These are phyloP conservation scores for Mortierella hygrophila DNA, from an alignment of 192 early-diverging fungal species.

Conservation along the genomic window DNA sequence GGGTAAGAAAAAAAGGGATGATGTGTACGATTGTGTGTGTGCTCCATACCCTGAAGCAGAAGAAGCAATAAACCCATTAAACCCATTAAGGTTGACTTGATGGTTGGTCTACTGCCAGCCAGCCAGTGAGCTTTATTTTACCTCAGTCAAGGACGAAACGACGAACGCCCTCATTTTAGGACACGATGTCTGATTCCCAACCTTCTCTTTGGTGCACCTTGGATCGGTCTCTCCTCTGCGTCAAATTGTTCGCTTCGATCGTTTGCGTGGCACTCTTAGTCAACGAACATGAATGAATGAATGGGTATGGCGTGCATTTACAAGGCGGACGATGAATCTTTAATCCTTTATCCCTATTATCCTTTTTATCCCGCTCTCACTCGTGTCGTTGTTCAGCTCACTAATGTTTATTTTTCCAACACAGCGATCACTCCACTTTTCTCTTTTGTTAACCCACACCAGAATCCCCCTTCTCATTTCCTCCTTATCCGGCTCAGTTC, in stretches of 20 bases:
- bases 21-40: background rate
- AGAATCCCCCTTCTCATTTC: background rate
- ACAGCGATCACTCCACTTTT: constrained; percentile 4
- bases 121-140: background rate
- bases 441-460: background rate
- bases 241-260: no score
- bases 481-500: no score
- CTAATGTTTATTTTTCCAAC: background rate
- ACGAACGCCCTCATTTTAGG: background rate
- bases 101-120: background rate
- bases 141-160: background rate
- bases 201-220: background rate
- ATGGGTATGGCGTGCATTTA: no score
- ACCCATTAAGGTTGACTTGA: background rate
- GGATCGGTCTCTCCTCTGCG: no score
- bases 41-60: background rate
- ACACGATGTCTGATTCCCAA: background rate
- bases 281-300: no score
- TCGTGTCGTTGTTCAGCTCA: no score
- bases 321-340: no score
- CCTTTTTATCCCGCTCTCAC: no score
- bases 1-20: no score
- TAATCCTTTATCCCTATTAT: no score
- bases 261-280: no score
- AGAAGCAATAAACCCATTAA: background rate